These are phyloP conservation scores for Gossypium herbaceum DNA, from an alignment of 345 rosid species.

Conservation along the genomic window DNA sequence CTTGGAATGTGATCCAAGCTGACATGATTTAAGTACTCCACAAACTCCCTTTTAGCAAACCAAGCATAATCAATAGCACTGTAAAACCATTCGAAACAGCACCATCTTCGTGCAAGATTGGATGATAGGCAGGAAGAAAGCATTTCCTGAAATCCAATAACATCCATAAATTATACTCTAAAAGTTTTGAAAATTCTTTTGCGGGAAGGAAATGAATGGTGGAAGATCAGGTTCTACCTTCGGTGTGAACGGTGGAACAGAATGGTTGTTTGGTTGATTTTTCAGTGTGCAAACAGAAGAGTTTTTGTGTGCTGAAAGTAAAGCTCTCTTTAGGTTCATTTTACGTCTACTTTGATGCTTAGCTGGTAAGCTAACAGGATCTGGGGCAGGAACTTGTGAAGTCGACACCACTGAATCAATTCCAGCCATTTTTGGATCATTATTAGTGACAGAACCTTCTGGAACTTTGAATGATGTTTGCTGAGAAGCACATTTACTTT, in stretches of 20 bases:
- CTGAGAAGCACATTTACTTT: slow-evolving; percentile 42
- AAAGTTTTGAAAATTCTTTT: neutral
- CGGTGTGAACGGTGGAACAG: slow-evolving; percentile 33
- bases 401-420: slow-evolving; percentile 34
- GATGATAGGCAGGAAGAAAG: slow-evolving; percentile 57
- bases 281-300: slow-evolving; percentile 39
- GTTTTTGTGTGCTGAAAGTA: slow-evolving; percentile 31
- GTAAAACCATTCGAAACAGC: slow-evolving; percentile 88
- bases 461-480: slow-evolving; percentile 33
- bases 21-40: slow-evolving; percentile 86
- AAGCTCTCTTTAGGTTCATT: slow-evolving; percentile 44
- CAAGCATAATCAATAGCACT: slow-evolving; percentile 95
- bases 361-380: slow-evolving; percentile 32
- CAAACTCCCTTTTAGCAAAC: slow-evolving; percentile 98
- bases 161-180: slow-evolving; percentile 3
- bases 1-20: slow-evolving; percentile 93
- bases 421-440: slow-evolving; percentile 38
- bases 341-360: slow-evolving; percentile 64
- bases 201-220: neutral
- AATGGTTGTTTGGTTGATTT: slow-evolving; percentile 35
- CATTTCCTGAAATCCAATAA: slow-evolving; percentile 55
- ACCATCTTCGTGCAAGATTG: slow-evolving; percentile 69
- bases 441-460: slow-evolving; percentile 34
- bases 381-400: slow-evolving; percentile 40
- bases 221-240: slow-evolving; percentile 34